Percentiles rank a stretch among this genome's conserved stretches.
These are phyloP conservation scores for Cryphonectria nitschkei DNA, from an alignment of 2,329 filamentous ascomycete species.

Conservation along the genomic window DNA sequence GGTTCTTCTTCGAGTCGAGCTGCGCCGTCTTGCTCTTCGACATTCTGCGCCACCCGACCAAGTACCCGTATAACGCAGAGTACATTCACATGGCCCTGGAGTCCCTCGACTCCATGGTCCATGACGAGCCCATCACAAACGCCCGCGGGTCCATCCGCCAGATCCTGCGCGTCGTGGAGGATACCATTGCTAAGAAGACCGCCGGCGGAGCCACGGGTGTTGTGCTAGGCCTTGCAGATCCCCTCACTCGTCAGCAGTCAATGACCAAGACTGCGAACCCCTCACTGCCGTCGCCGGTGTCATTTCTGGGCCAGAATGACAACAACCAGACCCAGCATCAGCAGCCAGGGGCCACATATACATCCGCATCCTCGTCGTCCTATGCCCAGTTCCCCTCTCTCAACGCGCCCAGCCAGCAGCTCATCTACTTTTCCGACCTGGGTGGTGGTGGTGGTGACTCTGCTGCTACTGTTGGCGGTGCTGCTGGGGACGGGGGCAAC, in stretches of 20 bases:
- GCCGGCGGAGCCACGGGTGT: constrained; percentile 10
- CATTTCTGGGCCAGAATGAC: background rate
- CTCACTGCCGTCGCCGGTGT: constrained; percentile 14
- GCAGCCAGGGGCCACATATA: background rate
- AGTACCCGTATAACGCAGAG: constrained; percentile 37
- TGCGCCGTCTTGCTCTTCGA: constrained; percentile 38
- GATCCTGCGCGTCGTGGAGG: constrained; percentile 32
- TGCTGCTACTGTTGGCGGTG: background rate
- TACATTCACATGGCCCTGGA: constrained; percentile 35
- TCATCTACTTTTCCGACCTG: constrained; percentile 34
- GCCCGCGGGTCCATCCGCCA: constrained; percentile 31
- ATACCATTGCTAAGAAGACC: constrained; percentile 33
- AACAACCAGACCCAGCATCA: constrained; percentile 14
- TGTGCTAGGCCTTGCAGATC: constrained; percentile 21
- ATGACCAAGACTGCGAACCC: background rate
- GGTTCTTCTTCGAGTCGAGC: constrained; percentile 37
- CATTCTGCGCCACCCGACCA: constrained; percentile 35
- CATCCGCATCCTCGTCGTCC: background rate
- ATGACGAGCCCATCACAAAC: constrained; percentile 31
- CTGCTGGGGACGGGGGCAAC: background rate
- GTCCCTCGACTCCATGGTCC: constrained; percentile 34
- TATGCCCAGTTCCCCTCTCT: constrained; percentile 33
- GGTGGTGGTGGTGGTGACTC: constrained; percentile 3
- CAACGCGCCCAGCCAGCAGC: constrained; percentile 28
- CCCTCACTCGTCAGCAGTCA: constrained; percentile 15